Percentiles rank a stretch among this genome's conserved stretches.
phyloP scores from a whole-genome alignment of 2,329 filamentous ascomycete species.

The Rutstroemia sydowiana region DNA sequence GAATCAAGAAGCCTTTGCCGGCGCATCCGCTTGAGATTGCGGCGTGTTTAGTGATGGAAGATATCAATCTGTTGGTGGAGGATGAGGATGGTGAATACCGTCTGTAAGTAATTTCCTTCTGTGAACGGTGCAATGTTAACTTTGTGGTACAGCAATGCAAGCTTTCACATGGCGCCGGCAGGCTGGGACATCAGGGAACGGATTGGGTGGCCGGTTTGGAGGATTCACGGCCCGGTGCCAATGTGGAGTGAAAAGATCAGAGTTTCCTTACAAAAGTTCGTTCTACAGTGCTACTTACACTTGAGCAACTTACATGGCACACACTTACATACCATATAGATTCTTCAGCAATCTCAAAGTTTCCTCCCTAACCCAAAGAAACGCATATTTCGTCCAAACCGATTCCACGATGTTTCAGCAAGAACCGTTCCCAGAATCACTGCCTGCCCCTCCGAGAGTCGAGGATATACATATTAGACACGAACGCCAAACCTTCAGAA shows the following conservation, averaged over 20 bases:
- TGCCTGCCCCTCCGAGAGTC: conserved; percentile 43
- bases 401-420: conserved; percentile 41
- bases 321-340: background rate
- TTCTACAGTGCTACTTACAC: background rate
- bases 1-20: conserved; percentile 24
- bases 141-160: conserved; percentile 38
- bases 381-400: conserved; percentile 83
- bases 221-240: conserved; percentile 38
- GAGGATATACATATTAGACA: conserved; percentile 65
- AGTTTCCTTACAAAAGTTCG: background rate
- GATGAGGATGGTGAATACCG: conserved; percentile 32
- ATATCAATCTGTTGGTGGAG: conserved; percentile 40
- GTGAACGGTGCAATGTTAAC: background rate
- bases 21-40: conserved; percentile 40
- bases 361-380: conserved; percentile 31
- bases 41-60: conserved; percentile 42
- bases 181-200: conserved; percentile 41
- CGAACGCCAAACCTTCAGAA: conserved; percentile 54
- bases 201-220: conserved; percentile 40
- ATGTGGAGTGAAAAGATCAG: conserved; percentile 31
- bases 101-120: conserved; percentile 13
- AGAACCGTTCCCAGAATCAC: conserved; percentile 38
- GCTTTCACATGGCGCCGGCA: conserved; percentile 42
- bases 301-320: background rate
- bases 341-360: background rate